Base-by-base conservation (phyloP, 805 yeast genomes). In the Ogataea salicorniae region DNA sequence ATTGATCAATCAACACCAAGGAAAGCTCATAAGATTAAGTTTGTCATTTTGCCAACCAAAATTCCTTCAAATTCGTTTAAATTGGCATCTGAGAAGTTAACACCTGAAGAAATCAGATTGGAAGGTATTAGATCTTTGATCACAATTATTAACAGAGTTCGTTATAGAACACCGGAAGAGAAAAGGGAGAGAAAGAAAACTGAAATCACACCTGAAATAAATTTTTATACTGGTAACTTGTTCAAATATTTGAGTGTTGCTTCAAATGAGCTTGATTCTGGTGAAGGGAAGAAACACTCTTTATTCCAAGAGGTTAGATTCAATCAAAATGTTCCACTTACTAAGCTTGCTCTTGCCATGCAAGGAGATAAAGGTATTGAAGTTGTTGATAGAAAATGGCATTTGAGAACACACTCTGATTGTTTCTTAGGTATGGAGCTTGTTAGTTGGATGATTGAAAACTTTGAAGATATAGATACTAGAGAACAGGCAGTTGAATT, bases 371-470 rank as follows among this genome's bases (percentile, higher is more conserved):
- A 75, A 41, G 91, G 90, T 8, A 67, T 92, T 7, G 74, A 72
- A 18, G 71, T 94, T 35, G 81, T 78, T 1, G 96, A 89, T 57
- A 73, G 97, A 55, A 77, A 83, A 34, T 92, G 99, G 99, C 98
- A 92, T 64, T 81, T 91, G 79, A 82, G 81, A 52, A 70, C 78
- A 4, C 95, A 88, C 61, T 72, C 75, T 26, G 79, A 84, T 52
- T 86, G 95, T 66, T 89, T 92, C 60, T 63, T 88, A 22, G 98
- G 98, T 0, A 80, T 83, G 52, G 96, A 89, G 45, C 71, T 89
- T 51, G 97, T 90, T 0, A 78, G 80, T 33, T 92, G 98, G 97
- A 62, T 92, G 46, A 71, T 86, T 31, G 85, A 86, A 51, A 79
- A 81, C 49, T 85, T 90, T 59, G 80, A 78, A 26, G 97, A 89